Evolutionary conservation across 352 stramenopile species (phyloP).

Genomic region (Phytophthora cactorum): DNA sequence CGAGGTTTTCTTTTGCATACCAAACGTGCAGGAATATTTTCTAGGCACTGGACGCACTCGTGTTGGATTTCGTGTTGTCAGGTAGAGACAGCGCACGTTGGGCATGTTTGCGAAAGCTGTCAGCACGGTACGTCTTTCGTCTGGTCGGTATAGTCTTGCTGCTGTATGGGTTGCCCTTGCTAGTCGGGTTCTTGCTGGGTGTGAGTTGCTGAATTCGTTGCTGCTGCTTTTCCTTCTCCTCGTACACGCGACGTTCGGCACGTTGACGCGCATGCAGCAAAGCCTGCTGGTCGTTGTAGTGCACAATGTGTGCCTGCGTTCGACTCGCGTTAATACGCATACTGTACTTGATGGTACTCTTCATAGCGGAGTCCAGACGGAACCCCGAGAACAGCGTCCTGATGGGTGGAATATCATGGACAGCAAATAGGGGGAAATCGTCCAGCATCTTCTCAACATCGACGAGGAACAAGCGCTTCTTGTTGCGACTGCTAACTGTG

Average conservation of each 20-base stretch:
- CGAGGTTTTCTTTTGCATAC: no score
- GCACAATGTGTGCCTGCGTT: conserved; percentile 70
- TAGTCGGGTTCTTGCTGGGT: conserved; percentile 35
- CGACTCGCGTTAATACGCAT: conserved; percentile 83
- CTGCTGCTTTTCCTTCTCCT: conserved; percentile 72
- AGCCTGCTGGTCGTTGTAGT: conserved; percentile 68
- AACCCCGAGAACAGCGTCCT: conserved; percentile 66
- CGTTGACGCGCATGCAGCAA: conserved; percentile 56
- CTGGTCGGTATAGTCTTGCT: conserved; percentile 53
- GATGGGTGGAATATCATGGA: conserved; percentile 49
- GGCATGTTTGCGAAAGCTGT: conserved; percentile 49
- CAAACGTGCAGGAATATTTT: background rate
- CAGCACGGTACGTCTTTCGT: conserved; percentile 59
- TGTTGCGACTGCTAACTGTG: conserved; percentile 29
- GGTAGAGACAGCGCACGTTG: conserved; percentile 38
- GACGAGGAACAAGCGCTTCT: conserved; percentile 45
- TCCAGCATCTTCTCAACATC: conserved; percentile 48
- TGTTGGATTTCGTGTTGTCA: conserved; percentile 25
- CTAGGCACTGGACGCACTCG: conserved; percentile 34
- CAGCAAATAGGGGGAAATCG: conserved; percentile 51
- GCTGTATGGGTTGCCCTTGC: conserved; percentile 43
- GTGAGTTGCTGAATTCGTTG: conserved; percentile 60
- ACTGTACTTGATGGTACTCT: conserved; percentile 72
- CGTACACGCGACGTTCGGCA: conserved; percentile 70
- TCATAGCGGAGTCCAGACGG: conserved; percentile 76